Base-by-base conservation (phyloP, 805 yeast genomes). In the Saturnispora sanitii region DNA sequence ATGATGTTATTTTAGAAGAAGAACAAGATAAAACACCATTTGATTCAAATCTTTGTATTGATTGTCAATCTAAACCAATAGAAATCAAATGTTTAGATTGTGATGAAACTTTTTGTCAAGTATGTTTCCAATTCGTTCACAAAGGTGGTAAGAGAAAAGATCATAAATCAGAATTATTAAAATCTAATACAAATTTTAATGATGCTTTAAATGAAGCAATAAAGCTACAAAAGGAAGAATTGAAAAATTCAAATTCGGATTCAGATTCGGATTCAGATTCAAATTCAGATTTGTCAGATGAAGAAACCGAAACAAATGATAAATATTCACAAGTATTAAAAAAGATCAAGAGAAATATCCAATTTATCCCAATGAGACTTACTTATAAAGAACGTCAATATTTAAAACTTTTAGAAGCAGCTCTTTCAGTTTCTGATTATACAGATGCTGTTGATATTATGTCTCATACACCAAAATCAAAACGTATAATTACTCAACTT, bases 371-470 rank as follows among this genome's bases (percentile, higher is more conserved):
- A 13, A 55, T 82, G 67, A 68, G 94, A 47, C 65, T 82, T 26
- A 70, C 81, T 0, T 61, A 62, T 36, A 82, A 77, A 34, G 94
- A 82, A 56, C 70, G 94, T 47, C 82, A 79, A 55, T 56, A 79
- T 31, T 59, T 82, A 40, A 66, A 81, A 43, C 59, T 82, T 32
- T 61, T 82, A 33, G 87, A 82, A 48, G 87, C 92, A 2, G 87
- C 88, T 0, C 62, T 82, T 39, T 73, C 79, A 49, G 94, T 82
- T 9, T 77, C 84, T 13, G 90, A 82, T 50, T 82, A 82, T 54
- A 82, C 90, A 0, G 88, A 82, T 51, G 73, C 76, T 50, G 86
- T 82, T 33, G 94, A 82, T 55, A 76, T 82, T 29, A 56, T 78
- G 21, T 67, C 81, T 1, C 77, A 79, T 50, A 65, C 75, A 3